These are phyloP conservation scores for Blastocystis sp. DNA, from an alignment of 352 stramenopile genomes.

Conservation along the genomic window DNA sequence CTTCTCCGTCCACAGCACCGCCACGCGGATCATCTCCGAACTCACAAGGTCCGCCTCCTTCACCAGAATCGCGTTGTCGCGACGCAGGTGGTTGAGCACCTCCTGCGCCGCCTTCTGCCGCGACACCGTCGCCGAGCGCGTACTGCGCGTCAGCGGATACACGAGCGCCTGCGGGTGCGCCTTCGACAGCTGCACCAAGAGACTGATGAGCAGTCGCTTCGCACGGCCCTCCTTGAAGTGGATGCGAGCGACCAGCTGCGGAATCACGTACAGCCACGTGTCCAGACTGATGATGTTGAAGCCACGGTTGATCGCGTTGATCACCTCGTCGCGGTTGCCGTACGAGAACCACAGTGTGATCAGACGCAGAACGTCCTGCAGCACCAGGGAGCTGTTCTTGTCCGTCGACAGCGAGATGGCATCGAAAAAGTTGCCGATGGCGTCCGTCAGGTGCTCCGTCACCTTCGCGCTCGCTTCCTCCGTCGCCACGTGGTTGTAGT, in stretches of 20 bases:
- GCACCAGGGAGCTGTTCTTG: conserved; percentile 84
- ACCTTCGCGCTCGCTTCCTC: neutral
- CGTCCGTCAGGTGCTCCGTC: conserved; percentile 71
- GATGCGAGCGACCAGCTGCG: conserved; percentile 83
- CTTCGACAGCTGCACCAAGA: conserved; percentile 66
- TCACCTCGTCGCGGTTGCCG: conserved; percentile 78
- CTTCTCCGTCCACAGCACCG: conserved; percentile 94
- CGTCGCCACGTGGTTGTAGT: neutral
- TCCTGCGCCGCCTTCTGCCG: conserved; percentile 80
- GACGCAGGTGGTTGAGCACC: conserved; percentile 84
- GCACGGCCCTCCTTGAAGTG: conserved; percentile 60
- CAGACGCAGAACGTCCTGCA: conserved; percentile 90
- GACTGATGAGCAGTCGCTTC: conserved; percentile 61
- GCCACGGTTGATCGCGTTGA: conserved; percentile 67
- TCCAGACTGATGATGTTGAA: conserved; percentile 84
- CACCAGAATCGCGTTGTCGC: conserved; percentile 81
- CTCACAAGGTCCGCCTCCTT: conserved; percentile 88
- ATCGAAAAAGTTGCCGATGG: conserved; percentile 89
- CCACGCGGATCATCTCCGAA: conserved; percentile 90
- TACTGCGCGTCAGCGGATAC: conserved; percentile 86
- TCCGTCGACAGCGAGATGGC: conserved; percentile 85
- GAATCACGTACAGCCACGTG: conserved; percentile 93
- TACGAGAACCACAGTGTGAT: conserved; percentile 94
- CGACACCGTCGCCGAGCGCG: conserved; percentile 83
- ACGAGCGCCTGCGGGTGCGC: conserved; percentile 93